Evolutionary conservation across 2,329 filamentous ascomycete genomes (phyloP), one percentile per base, ranked within the genome.

Genomic region (Ophiostoma montium): DNA sequence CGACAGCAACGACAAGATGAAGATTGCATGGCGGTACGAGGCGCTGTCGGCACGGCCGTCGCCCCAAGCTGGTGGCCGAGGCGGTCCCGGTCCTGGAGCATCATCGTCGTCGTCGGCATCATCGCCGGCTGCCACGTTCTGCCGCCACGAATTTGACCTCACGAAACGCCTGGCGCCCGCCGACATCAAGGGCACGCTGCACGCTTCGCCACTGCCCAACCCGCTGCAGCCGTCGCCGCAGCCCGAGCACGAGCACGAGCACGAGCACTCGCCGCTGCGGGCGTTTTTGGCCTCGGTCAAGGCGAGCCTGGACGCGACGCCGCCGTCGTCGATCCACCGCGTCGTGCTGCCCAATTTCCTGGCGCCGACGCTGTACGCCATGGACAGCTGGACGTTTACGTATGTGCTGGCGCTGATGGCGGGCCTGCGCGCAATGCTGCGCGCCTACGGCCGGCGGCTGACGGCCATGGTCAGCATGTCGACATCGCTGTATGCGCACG

Each of bases 1-100:
- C 35, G 49, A 60, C 2, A 71, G 73, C 30, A 41, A 23, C 13
- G 84, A 90, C 54, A 89, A 82, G 65, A 96, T 98, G 92, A 96
- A 95, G 69, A 98, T 98, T 69, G 92, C 92, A 3, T 98, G 92
- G 92, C 76, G 92, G 63, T 98, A 98, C 67, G 89, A 96, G 65
- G 76, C 80, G 32, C 65, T 96, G 48, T 84, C 53, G 6, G 23
- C 49, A 3, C 50, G 44, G 32, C 32, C 41, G 5, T 32, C 45
- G 7, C n/a, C 48, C 7, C 21, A 18, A 15, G 6, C 45, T 2
- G 16, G 3, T 16, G 31, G 5, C n/a, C 33, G 13, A 35, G 39
- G 18, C 30, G 51, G 3, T n/a, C 21, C 16, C 42, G 3, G 9
- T 35, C 2, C 23, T n/a, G n/a, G n/a, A n/a, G n/a, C n/a, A n/a